Conservation (phyloP, 106 monocot genomes). For the Dendrobium chrysotoxum region DNA sequence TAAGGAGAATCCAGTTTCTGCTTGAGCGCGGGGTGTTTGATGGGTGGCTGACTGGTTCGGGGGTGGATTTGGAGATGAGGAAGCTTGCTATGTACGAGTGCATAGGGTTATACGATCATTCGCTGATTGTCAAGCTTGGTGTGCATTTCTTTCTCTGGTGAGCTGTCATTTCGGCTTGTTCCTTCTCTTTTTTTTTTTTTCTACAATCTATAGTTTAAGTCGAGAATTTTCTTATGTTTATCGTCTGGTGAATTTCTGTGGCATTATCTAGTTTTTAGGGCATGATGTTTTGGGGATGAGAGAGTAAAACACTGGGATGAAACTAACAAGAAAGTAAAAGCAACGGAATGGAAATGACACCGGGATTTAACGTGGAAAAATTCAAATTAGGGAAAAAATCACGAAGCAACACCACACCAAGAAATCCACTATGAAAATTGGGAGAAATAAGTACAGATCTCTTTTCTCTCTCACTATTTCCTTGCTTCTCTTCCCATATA, state of each 20-base stretch:
- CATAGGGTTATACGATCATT: constrained; percentile 67
- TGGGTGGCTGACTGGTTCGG: constrained; percentile 62
- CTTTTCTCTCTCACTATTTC: too few species aligned
- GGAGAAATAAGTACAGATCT: too few species aligned
- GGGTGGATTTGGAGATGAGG: constrained; percentile 41
- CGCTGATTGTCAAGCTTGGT: constrained; percentile 69
- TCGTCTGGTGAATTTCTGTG: not conserved
- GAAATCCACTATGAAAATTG: too few species aligned
- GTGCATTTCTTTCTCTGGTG: constrained; percentile 95
- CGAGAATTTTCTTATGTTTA: not conserved
- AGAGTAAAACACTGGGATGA: too few species aligned
- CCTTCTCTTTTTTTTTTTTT: not conserved
- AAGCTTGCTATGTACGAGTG: constrained; percentile 63
- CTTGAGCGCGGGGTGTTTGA: constrained; percentile 41
- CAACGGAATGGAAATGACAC: too few species aligned
- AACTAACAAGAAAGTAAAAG: too few species aligned
- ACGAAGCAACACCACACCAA: too few species aligned
- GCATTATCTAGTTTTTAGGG: not conserved
- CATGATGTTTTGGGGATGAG: too few species aligned
- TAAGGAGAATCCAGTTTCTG: constrained; percentile 65
- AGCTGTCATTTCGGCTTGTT: not conserved
- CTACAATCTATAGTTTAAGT: not conserved
- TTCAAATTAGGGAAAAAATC: too few species aligned
- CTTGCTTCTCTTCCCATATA: too few species aligned
- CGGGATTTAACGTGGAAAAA: too few species aligned